These are phyloP conservation scores for Chlorella sp. DNA, from an alignment of 139 green algal genomes.

Conservation along the genomic window DNA sequence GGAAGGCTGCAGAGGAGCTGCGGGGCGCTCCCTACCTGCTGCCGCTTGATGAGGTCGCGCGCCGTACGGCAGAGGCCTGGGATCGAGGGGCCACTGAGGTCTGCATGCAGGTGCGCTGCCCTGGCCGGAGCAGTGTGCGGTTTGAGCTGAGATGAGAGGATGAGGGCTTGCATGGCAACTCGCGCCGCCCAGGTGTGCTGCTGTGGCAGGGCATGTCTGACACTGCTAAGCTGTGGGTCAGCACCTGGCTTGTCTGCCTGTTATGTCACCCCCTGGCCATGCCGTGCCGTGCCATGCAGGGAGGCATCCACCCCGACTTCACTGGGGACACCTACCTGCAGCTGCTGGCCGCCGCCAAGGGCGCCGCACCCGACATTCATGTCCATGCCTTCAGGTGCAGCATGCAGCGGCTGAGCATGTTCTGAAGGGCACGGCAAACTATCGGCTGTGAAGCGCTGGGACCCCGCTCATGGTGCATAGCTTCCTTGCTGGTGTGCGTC, in stretches of 20 bases:
- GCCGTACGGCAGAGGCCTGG: slow-evolving; percentile 83
- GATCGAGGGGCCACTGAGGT: slow-evolving; percentile 87
- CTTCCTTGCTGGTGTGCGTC: background rate
- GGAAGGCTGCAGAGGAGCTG: slow-evolving; percentile 63
- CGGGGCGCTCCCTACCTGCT: slow-evolving; percentile 84
- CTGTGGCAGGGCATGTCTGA: too few relatives aligned
- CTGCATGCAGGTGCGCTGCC: slow-evolving; percentile 60
- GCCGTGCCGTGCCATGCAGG: slow-evolving; percentile 42
- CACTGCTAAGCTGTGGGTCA: too few relatives aligned
- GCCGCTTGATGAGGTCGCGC: slow-evolving; percentile 71
- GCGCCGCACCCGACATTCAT: slow-evolving; percentile 79
- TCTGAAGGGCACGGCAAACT: too few relatives aligned
- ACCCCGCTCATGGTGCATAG: too few relatives aligned
- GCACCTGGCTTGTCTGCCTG: too few relatives aligned
- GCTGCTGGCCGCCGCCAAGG: slow-evolving; percentile 80
- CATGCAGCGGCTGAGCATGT: background rate
- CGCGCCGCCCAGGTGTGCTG: too few relatives aligned
- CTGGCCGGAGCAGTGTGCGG: too few relatives aligned
- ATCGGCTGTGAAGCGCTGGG: too few relatives aligned
- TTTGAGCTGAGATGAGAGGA: too few relatives aligned
- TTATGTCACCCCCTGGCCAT: background rate
- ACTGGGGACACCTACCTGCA: slow-evolving; percentile 82
- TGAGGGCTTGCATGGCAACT: too few relatives aligned
- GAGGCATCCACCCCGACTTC: slow-evolving; percentile 93
- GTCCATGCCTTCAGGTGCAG: slow-evolving; percentile 86